Percentiles rank a stretch among this genome's conserved stretches.
Conservation (phyloP, 2,329 filamentous ascomycete genomes). For the Chrysoporthe austroafricana region DNA sequence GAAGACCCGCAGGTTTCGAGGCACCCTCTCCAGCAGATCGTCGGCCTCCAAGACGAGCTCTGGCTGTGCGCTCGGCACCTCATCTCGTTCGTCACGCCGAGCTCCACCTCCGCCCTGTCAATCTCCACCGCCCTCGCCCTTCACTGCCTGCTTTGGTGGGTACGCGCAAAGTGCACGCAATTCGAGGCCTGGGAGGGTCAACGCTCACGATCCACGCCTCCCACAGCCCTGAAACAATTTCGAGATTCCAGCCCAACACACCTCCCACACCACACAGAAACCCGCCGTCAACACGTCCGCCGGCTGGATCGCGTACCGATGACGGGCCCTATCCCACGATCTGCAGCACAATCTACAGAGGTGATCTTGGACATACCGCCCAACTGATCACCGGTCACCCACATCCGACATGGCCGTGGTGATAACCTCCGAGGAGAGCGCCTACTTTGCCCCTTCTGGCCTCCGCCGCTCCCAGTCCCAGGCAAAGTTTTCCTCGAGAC, state of each 20-base stretch:
- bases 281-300: slow-evolving; percentile 1
- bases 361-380: slow-evolving; percentile 35
- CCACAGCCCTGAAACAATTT: not conserved
- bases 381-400: slow-evolving; percentile 31
- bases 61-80: not conserved
- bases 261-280: not conserved
- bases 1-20: slow-evolving; percentile 24
- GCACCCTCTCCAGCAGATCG: slow-evolving; percentile 16
- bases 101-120: slow-evolving; percentile 21
- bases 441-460: slow-evolving; percentile 57
- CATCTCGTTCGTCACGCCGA: slow-evolving; percentile 14
- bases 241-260: slow-evolving; percentile 2
- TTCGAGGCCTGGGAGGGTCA: slow-evolving; percentile 6
- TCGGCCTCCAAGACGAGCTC: not conserved
- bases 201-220: slow-evolving; percentile 2
- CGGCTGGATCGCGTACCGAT: slow-evolving; percentile 31
- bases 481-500: slow-evolving; percentile 55
- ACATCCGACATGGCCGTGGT: slow-evolving; percentile 56
- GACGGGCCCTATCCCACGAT: slow-evolving; percentile 29
- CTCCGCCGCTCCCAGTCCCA: slow-evolving; percentile 65
- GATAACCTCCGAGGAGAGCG: slow-evolving; percentile 59
- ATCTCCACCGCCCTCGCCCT: slow-evolving; percentile 17
- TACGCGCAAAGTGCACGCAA: slow-evolving; percentile 13
- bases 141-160: slow-evolving; percentile 21
- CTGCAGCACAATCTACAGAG: slow-evolving; percentile 32